phyloP scores from a whole-genome alignment of 2,329 filamentous ascomycete species.

The Coniochaeta prunicola region DNA sequence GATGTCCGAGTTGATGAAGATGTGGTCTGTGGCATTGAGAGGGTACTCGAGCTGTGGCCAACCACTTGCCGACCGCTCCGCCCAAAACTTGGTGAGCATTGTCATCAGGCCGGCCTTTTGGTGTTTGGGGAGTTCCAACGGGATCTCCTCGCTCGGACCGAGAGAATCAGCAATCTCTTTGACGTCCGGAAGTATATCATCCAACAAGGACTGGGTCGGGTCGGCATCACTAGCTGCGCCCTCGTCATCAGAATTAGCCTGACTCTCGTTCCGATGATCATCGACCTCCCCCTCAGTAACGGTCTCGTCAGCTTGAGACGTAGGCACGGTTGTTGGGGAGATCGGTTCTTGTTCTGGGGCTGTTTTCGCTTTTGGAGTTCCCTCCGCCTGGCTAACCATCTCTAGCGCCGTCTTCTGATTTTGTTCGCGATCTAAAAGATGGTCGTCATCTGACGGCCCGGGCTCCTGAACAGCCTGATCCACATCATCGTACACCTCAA shows the following conservation, averaged over 20 bases:
- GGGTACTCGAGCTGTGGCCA: constrained; percentile 93
- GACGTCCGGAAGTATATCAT: constrained; percentile 60
- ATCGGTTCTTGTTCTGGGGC: constrained; percentile 4
- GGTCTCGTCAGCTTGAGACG: constrained; percentile 25
- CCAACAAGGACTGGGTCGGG: constrained; percentile 54
- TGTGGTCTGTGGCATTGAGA: constrained; percentile 78
- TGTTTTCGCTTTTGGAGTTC: constrained; percentile 3
- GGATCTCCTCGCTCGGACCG: constrained; percentile 52
- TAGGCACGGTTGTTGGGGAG: constrained; percentile 7
- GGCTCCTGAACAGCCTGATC: constrained; percentile 85
- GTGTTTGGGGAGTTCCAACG: constrained; percentile 77
- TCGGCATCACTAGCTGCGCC: constrained; percentile 66
- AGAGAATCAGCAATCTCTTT: constrained; percentile 56
- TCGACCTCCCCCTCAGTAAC: constrained; percentile 33
- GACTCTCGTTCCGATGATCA: constrained; percentile 39
- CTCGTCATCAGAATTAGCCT: constrained; percentile 63
- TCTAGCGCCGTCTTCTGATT: constrained; percentile 25
- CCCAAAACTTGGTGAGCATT: constrained; percentile 96
- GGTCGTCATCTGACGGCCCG: constrained; percentile 58
- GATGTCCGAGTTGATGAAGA: constrained; percentile 94
- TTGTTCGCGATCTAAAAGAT: constrained; percentile 25
- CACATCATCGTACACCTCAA: constrained; percentile 92
- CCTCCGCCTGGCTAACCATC: constrained; percentile 6
- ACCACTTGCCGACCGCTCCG: constrained; percentile 89
- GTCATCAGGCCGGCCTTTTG: constrained; percentile 92